Evolutionary conservation across 1,139 yeast genomes (phyloP).

Genomic region (Suhomyces anneliseae): DNA sequence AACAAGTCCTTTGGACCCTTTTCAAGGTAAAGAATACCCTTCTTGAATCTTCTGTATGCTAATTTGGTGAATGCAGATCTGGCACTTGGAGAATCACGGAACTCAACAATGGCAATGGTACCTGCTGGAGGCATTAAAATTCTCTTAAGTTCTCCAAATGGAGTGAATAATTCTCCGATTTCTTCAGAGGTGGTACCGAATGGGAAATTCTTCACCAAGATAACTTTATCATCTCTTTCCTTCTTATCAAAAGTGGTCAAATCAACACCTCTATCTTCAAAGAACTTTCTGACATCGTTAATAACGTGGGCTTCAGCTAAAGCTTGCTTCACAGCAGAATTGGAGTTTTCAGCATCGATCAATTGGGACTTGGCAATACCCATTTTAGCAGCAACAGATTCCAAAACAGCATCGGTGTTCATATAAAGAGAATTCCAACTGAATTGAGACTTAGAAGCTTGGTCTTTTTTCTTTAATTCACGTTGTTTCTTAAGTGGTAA

Average conservation of each 20-base stretch:
- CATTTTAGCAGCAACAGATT: constrained; percentile 80
- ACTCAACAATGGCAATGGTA: constrained; percentile 94
- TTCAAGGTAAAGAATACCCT: constrained; percentile 82
- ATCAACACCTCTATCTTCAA: constrained; percentile 84
- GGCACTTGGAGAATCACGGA: constrained; percentile 78
- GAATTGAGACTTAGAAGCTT: constrained; percentile 82
- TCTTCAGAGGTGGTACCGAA: constrained; percentile 81
- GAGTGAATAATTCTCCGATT: constrained; percentile 74
- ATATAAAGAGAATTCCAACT: constrained; percentile 94
- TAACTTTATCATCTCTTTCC: constrained; percentile 78
- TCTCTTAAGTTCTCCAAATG: constrained; percentile 77
- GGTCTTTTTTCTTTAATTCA: constrained; percentile 78
- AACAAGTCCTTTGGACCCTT: constrained; percentile 90
- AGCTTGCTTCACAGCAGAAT: constrained; percentile 95
- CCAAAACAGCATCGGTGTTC: constrained; percentile 90
- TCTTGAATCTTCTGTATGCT: constrained; percentile 84
- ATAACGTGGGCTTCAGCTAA: constrained; percentile 96
- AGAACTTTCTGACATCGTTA: constrained; percentile 84
- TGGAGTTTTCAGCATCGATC: constrained; percentile 82
- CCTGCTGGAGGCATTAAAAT: constrained; percentile 96
- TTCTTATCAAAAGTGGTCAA: constrained; percentile 66
- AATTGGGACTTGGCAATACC: constrained; percentile 83
- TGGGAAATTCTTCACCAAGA: constrained; percentile 87
- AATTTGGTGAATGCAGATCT: constrained; percentile 86
- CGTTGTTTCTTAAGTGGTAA: constrained; percentile 89